Base-by-base conservation (phyloP, 805 yeast genomes). In the Candida hungchunana region DNA sequence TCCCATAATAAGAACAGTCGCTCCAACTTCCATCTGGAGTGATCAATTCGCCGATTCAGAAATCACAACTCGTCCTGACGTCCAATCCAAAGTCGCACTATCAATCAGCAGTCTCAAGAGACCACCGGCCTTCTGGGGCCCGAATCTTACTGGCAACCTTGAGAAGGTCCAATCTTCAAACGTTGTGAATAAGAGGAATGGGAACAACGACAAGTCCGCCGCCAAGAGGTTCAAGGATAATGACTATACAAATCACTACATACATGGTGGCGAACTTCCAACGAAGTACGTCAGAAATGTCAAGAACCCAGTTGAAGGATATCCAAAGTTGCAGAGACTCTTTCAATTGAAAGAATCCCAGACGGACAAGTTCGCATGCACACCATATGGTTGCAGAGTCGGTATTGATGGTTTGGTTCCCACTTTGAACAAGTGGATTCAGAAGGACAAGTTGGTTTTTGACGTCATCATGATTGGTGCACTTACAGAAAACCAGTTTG, bases 381-480 rank as follows among this genome's bases (percentile, higher is more conserved):
- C 66, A 19, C 84, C 94, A 0, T 82, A 70, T 49, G 95, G 96
- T 1, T 67, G 71, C 7, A 66, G 82, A 29, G 71, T 74, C 3
- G 59, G 64, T 12, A 64, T 66, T 9, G 69, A 71, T 21, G 62
- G 73, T 35, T 77, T 87, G 58, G 65, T 76, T 6, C 71, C 72
- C 1, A 69, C 72, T 0, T 62, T 89, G 39, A 69, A 73, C 39
- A 53, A 58, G 15, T 83, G 95, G 94, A 74, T 77, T 21, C 57
- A 61, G 13, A 63, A 64, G 14, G 75, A 77, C 38, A 67, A 71
- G 7, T 52, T 84, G 25, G 75, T 74, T 41, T 90, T 89, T 58
- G 96, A 89, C 55, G 95, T 87, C 9, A 82, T 90, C 11, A 86
- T 90, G 95, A 77, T 89, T 36, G 95, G 95, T 1, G 90, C 93